phyloP scores from a whole-genome alignment of 352 stramenopile species.

The Globisporangium spiculum region DNA sequence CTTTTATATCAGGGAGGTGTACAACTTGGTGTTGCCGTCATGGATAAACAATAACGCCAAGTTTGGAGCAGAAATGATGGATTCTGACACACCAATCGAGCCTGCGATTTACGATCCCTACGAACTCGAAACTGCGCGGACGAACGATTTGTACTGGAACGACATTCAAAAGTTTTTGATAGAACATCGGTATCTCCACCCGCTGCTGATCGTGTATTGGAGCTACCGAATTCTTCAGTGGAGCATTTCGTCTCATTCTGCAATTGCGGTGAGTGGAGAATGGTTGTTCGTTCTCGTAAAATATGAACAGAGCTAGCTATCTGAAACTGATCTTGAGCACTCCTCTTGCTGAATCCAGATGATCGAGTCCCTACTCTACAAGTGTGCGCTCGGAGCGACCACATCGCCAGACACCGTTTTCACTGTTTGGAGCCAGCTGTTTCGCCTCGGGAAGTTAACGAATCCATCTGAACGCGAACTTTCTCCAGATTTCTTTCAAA shows the following conservation, averaged over 20 bases:
- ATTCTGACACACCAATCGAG: background rate
- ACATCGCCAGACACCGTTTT: slow-evolving; percentile 53
- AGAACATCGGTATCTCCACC: slow-evolving; percentile 60
- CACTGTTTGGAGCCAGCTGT: slow-evolving; percentile 60
- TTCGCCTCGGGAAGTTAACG: slow-evolving; percentile 36
- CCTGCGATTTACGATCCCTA: slow-evolving; percentile 45
- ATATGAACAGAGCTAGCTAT: background rate
- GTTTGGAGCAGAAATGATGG: slow-evolving; percentile 19
- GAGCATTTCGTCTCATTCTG: slow-evolving; percentile 55
- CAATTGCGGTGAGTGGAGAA: slow-evolving; percentile 39
- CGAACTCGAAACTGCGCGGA: slow-evolving; percentile 65
- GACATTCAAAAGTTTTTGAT: slow-evolving; percentile 69
- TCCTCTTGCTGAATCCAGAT: slow-evolving; percentile 32
- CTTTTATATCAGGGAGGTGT: slow-evolving; percentile 24
- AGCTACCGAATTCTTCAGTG: slow-evolving; percentile 63
- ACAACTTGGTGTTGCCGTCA: slow-evolving; percentile 31
- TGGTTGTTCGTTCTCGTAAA: background rate
- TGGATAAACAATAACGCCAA: slow-evolving; percentile 40
- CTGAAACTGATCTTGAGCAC: background rate
- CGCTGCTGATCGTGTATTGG: slow-evolving; percentile 64
- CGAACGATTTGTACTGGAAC: slow-evolving; percentile 77
- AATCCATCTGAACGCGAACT: slow-evolving; percentile 8
- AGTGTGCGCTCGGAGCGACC: slow-evolving; percentile 48
- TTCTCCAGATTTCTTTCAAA: slow-evolving; percentile 30
- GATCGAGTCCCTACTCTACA: slow-evolving; percentile 59